These are phyloP conservation scores for Citrus inodora DNA, from an alignment of 345 rosid species.

Conservation along the genomic window DNA sequence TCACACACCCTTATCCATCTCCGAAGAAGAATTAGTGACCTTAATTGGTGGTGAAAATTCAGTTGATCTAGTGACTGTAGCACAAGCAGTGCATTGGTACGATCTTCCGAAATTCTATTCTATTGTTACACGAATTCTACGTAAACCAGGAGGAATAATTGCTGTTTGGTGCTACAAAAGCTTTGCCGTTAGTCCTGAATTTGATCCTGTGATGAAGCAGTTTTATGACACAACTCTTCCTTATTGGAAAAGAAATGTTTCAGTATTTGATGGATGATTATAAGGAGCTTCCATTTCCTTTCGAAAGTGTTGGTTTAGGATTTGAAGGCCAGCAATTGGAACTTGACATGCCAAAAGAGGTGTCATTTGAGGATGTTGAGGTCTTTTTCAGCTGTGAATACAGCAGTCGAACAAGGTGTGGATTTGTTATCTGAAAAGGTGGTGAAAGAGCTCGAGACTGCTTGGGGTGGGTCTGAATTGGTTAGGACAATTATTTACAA, in stretches of 20 bases:
- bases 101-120: constrained; percentile 37
- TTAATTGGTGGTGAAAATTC: constrained; percentile 50
- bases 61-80: constrained; percentile 51
- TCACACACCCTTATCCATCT: constrained; percentile 47
- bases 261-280: constrained; percentile 32
- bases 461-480: constrained; percentile 55
- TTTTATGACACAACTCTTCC: constrained; percentile 44
- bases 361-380: constrained; percentile 45
- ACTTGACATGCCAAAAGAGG: constrained; percentile 42
- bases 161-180: constrained; percentile 61
- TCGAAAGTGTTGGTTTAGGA: constrained; percentile 56
- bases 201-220: constrained; percentile 41
- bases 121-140: constrained; percentile 36
- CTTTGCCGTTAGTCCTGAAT: constrained; percentile 39
- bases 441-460: constrained; percentile 45
- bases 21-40: constrained; percentile 44
- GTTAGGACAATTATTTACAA: constrained; percentile 41
- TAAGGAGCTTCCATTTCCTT: constrained; percentile 58
- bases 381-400: constrained; percentile 44
- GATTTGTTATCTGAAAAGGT: constrained; percentile 49
- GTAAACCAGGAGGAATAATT: constrained; percentile 57
- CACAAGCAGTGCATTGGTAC: background rate
- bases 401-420: constrained; percentile 55
- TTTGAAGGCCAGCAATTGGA: constrained; percentile 49
- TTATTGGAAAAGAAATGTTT: constrained; percentile 37